Evolutionary conservation across 371 early-diverging fungal genomes (phyloP), one percentile per base, ranked within the genome.

Genomic region (Lichtheimia corymbifera): DNA sequence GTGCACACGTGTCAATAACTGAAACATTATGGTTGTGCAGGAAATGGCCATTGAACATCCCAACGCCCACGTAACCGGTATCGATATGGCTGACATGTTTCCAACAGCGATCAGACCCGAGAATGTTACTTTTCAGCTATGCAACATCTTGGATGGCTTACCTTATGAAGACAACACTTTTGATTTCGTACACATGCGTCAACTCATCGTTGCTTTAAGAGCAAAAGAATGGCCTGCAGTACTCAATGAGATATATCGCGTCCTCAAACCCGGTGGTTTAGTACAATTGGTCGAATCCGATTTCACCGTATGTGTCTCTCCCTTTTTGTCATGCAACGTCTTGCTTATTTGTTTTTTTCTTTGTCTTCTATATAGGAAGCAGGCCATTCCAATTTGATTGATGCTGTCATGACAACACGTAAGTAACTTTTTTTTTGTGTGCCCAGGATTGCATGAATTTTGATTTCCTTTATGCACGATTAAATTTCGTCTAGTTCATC

Each of bases 31-130:
- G 2, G 2, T 35, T 2, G 35, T 49, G 47, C 53, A 77, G 67
- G 88, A 87, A 70, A 80, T 87, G 83, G 82, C 84, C 4, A 72
- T 74, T 20, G 83, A 85, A 12, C 74, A 78, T 67, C 83, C 85
- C 22, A 72, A 75, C 17, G 75, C 76, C 11, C 64, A 77, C 12
- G 58, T 87, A 40, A 70, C 67, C 14, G 88, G 88, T 13, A 59
- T 84, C n/a, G 85, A 87, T 61, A 77, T 83, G 64, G 55, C 74
- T 6, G 72, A 71, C 43, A 72, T 79, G 70, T 76, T 82, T 54
- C 77, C 77, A 7, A 61, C 70, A 2, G 64, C 68, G 14, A 77
- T 77, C 27, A 62, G 75, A 66, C 80, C 83, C 15, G 70, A 72
- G 14, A 83, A 83, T 44, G 75, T 73, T 1, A 62, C 57, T 42